These are phyloP conservation scores for Daldinia childiae DNA, from an alignment of 495 filamentous ascomycete species.

Conservation along the genomic window DNA sequence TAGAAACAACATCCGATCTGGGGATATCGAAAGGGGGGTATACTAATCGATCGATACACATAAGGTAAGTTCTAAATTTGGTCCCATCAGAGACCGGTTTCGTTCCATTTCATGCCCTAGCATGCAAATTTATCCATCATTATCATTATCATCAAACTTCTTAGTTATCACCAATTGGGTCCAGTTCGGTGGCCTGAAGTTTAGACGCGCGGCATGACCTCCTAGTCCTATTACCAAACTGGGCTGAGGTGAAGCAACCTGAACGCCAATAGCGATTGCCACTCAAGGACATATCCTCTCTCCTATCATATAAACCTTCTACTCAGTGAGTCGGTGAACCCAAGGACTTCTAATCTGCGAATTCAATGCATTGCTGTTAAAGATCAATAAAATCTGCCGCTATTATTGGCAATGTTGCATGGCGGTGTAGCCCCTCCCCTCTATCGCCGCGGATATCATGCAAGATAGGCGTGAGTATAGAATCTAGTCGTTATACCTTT, in stretches of 20 bases:
- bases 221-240: constrained; percentile 11
- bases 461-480: not conserved
- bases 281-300: not conserved
- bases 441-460: not conserved
- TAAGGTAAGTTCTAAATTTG: constrained; percentile 35
- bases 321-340: not conserved
- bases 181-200: not conserved
- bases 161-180: not conserved
- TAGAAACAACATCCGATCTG: constrained; percentile 1
- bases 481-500: not conserved
- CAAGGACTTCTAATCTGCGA: not conserved
- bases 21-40: constrained; percentile 15
- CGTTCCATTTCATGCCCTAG: constrained; percentile 1
- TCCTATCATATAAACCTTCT: not conserved
- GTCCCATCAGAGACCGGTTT: constrained; percentile 4
- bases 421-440: not conserved
- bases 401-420: not conserved
- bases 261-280: not conserved
- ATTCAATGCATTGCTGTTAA: not conserved
- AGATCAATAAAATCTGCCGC: not conserved
- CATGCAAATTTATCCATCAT: constrained; percentile 20
- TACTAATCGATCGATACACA: constrained; percentile 31
- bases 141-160: constrained; percentile 19
- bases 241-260: not conserved
- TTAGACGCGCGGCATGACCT: not conserved